Conservation (phyloP, 495 filamentous ascomycete species). For the Recurvomyces mirabilis region DNA sequence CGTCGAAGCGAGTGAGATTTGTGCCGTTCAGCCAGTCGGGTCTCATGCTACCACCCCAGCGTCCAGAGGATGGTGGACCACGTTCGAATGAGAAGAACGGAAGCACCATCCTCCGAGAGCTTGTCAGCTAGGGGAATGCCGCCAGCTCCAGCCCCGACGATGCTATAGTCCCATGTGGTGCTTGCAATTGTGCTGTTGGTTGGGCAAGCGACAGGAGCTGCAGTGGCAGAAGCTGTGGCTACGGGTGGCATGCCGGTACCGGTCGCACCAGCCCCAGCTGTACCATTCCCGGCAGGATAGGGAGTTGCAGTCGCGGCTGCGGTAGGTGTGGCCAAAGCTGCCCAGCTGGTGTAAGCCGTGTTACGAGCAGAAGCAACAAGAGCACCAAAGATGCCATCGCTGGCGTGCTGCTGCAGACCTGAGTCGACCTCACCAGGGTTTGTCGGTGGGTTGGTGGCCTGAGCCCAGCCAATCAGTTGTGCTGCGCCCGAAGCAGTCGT, state of each 20-base stretch:
- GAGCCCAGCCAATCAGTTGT: conserved; percentile 38
- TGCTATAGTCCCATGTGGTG: conserved; percentile 53
- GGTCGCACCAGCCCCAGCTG: conserved; percentile 28
- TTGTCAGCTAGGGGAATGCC: conserved; percentile 56
- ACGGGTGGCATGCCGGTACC: conserved; percentile 29
- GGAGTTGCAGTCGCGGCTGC: conserved; percentile 11
- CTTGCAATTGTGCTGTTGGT: conserved; percentile 28
- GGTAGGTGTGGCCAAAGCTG: conserved; percentile 30
- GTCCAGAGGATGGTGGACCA: conserved; percentile 48
- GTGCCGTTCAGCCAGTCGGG: conserved; percentile 55
- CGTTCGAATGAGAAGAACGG: conserved; percentile 57
- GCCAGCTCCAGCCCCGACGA: conserved; percentile 54
- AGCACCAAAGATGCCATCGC: conserved; percentile 37
- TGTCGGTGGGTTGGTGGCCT: conserved; percentile 27
- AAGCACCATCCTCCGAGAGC: conserved; percentile 51
- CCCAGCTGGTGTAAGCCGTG: conserved; percentile 40
- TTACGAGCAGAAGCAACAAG: conserved; percentile 33
- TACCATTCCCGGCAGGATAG: conserved; percentile 6
- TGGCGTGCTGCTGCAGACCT: conserved; percentile 34
- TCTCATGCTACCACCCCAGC: conserved; percentile 45
- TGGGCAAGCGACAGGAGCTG: conserved; percentile 30
- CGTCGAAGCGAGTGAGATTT: conserved; percentile 62
- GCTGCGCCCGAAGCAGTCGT: conserved; percentile 12
- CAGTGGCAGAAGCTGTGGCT: conserved; percentile 32
- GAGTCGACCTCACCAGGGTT: conserved; percentile 30